phyloP scores from a whole-genome alignment of 2,329 filamentous ascomycete genomes.

The Capronia americana region DNA sequence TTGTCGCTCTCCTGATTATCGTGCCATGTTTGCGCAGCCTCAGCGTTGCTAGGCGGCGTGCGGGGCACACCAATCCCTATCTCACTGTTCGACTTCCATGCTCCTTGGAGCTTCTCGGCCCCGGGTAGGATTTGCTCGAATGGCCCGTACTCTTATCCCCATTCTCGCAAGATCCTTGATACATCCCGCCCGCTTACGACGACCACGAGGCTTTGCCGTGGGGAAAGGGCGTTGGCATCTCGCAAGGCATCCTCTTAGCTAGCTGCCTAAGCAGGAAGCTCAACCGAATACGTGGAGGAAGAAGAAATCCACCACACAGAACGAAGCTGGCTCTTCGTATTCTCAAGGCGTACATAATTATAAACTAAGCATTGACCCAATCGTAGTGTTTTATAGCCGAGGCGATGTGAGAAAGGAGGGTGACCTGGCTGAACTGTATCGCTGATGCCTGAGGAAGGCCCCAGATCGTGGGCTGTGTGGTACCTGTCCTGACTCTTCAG shows the following conservation, averaged over 20 bases:
- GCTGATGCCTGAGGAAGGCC: constrained; percentile 19
- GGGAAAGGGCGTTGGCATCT: constrained; percentile 14
- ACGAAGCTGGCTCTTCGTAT: not conserved
- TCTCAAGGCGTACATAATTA: constrained; percentile 5
- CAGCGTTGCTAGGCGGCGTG: not conserved
- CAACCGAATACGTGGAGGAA: constrained; percentile 19
- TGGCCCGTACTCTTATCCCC: constrained; percentile 10
- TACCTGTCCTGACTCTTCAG: not conserved
- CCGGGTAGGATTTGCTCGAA: not conserved
- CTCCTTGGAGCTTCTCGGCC: not conserved
- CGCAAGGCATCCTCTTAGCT: not conserved
- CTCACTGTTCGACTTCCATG: not conserved
- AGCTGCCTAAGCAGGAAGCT: constrained; percentile 1
- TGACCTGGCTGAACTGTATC: not conserved
- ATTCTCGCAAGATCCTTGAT: constrained; percentile 13
- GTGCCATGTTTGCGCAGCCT: not conserved
- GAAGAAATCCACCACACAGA: not conserved
- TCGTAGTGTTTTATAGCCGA: not conserved
- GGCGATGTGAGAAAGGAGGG: not conserved
- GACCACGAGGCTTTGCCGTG: constrained; percentile 23
- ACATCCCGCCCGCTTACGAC: constrained; percentile 8
- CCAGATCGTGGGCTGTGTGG: not conserved
- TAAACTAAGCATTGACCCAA: not conserved
- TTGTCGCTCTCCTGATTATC: not conserved
- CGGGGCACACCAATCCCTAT: constrained; percentile 2